Conservation (phyloP, 2,329 filamentous ascomycete genomes). For the Neonectria sp. region DNA sequence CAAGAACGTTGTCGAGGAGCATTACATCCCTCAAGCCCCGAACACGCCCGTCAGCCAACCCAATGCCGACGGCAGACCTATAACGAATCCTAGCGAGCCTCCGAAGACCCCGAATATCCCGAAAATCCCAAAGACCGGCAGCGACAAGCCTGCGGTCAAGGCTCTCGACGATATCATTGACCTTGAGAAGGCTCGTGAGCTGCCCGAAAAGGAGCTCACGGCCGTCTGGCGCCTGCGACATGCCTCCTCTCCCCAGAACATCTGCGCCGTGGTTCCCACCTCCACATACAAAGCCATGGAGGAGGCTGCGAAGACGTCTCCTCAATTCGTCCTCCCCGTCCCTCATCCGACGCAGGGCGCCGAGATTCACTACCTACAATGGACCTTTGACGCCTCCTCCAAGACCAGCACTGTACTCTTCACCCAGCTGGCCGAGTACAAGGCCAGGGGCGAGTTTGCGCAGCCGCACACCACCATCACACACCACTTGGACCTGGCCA, state of each 20-base stretch:
- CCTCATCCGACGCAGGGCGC: constrained; percentile 78
- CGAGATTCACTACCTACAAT: constrained; percentile 97
- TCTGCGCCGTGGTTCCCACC: constrained; percentile 87
- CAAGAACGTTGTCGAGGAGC: constrained; percentile 71
- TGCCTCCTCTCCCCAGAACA: constrained; percentile 77
- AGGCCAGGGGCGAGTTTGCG: constrained; percentile 89
- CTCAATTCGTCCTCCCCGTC: constrained; percentile 92
- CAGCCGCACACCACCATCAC: constrained; percentile 95
- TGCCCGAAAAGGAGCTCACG: constrained; percentile 87
- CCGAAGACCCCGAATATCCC: constrained; percentile 33
- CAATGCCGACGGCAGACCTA: constrained; percentile 39
- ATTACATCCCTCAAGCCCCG: constrained; percentile 54
- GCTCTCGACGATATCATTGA: constrained; percentile 75
- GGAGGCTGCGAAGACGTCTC: constrained; percentile 78
- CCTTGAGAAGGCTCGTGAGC: constrained; percentile 79
- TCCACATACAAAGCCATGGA: constrained; percentile 82
- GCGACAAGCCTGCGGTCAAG: constrained; percentile 56
- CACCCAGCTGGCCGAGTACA: constrained; percentile 94
- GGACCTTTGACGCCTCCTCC: constrained; percentile 83
- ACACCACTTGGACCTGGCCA: constrained; percentile 86
- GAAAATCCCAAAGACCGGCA: constrained; percentile 26
- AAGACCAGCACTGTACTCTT: constrained; percentile 86
- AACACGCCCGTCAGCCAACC: constrained; percentile 55
- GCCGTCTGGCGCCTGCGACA: constrained; percentile 93
- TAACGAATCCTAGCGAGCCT: constrained; percentile 30